Conservation (phyloP, 768 basidiomycete species). For the Russula griseocarnosa region DNA sequence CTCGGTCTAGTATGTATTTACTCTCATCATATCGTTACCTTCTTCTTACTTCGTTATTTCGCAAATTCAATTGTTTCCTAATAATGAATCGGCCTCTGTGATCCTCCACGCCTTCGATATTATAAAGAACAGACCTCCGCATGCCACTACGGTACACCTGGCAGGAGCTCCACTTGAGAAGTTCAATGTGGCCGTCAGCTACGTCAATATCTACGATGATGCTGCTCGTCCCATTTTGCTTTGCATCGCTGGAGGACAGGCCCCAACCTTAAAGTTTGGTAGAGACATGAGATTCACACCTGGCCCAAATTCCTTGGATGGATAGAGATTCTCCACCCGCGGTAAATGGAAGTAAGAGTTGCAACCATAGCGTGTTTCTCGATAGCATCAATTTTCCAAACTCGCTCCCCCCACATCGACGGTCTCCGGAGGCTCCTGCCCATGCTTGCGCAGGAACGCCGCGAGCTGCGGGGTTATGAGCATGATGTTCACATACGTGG, state of each 20-base stretch:
- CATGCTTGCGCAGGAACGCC: too few species aligned
- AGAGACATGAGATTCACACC: not conserved
- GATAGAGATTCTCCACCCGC: too few species aligned
- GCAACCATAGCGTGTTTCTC: too few species aligned
- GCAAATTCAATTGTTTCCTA: slow-evolving; percentile 15
- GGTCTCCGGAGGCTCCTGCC: too few species aligned
- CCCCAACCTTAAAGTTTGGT: not conserved
- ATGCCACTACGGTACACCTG: not conserved
- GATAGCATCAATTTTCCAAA: too few species aligned
- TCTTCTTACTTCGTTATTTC: slow-evolving; percentile 8
- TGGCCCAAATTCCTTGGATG: too few species aligned
- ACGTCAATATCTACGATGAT: not conserved
- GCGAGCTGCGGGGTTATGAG: too few species aligned
- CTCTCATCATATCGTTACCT: slow-evolving; percentile 7
- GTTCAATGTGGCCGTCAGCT: not conserved
- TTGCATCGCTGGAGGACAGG: not conserved
- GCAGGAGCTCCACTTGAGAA: not conserved
- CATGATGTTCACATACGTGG: too few species aligned
- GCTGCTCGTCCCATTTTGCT: not conserved
- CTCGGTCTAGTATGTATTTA: not conserved
- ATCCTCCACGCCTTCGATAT: not conserved
- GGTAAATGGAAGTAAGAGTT: too few species aligned
- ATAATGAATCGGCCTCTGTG: too few species aligned
- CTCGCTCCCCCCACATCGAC: too few species aligned
- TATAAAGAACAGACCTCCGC: not conserved